Percentiles rank a stretch among this genome's conserved stretches.
Evolutionary conservation across 371 early-diverging fungal genomes (phyloP).

Genomic region (Lichtheimia corymbifera): DNA sequence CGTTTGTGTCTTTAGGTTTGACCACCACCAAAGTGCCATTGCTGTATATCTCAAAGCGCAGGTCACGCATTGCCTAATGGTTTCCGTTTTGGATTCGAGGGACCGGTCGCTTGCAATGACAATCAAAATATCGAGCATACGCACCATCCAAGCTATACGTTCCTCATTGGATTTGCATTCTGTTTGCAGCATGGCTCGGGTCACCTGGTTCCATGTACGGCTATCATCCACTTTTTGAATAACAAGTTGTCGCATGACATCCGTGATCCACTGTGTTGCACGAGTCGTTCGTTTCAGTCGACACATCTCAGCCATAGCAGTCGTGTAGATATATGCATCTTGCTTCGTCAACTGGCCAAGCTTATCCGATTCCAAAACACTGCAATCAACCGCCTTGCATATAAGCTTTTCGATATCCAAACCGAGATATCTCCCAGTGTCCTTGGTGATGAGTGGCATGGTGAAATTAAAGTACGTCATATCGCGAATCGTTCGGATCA

Average conservation of each 20-base stretch:
- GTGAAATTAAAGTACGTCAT: conserved; percentile 22
- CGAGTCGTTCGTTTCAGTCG: conserved; percentile 22
- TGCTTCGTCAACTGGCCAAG: conserved; percentile 15
- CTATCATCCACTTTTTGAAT: conserved; percentile 23
- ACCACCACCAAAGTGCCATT: too few relatives aligned
- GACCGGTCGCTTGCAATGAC: conserved; percentile 26
- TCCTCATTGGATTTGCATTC: conserved; percentile 15
- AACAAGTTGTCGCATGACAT: conserved; percentile 22
- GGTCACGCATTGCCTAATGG: too few relatives aligned
- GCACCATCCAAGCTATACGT: conserved; percentile 43
- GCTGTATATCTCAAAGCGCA: too few relatives aligned
- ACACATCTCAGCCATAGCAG: conserved; percentile 30
- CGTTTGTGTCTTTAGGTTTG: too few relatives aligned
- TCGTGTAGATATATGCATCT: conserved; percentile 9
- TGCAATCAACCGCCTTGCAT: conserved; percentile 19
- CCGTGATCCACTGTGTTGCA: conserved; percentile 15
- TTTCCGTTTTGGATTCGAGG: too few relatives aligned
- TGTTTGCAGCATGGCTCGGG: conserved; percentile 14
- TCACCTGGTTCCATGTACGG: conserved; percentile 24
- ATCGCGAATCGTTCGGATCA: conserved; percentile 21
- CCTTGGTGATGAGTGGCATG: conserved; percentile 10
- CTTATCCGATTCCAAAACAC: conserved; percentile 12
- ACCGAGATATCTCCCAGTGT: background rate
- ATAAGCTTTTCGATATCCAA: conserved; percentile 9
- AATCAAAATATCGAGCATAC: conserved; percentile 56